Conservation (phyloP, 345 rosid species). For the Acer yangbiense region DNA sequence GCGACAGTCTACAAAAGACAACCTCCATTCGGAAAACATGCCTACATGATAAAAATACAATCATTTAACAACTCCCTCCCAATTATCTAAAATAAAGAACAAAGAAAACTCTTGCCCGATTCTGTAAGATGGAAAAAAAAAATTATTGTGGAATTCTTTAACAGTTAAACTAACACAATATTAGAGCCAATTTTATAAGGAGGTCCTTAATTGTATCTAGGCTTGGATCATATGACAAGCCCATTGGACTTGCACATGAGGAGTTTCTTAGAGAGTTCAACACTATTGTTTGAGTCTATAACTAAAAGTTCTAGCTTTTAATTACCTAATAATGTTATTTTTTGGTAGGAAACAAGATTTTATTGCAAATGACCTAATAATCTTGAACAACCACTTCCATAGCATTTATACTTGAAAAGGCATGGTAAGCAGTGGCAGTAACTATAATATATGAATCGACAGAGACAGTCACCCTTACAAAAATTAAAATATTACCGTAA, state of each 20-base stretch:
- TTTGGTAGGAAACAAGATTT: too few relatives aligned
- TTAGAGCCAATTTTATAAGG: not conserved
- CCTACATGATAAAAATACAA: not conserved
- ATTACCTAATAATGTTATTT: too few relatives aligned
- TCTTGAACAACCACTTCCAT: not conserved
- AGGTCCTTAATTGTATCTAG: not conserved
- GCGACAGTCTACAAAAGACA: not conserved
- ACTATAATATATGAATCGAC: not conserved
- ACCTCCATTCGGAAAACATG: not conserved
- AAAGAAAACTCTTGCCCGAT: not conserved
- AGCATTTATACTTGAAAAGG: not conserved
- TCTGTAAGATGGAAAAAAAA: too few relatives aligned
- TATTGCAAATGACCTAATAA: too few relatives aligned
- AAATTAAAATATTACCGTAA: slow-evolving; percentile 66
- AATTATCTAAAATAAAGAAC: not conserved
- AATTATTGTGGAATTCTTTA: not conserved
- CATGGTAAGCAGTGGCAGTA: not conserved
- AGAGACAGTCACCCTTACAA: slow-evolving; percentile 12
- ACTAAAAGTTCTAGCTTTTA: not conserved
- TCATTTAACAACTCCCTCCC: not conserved
- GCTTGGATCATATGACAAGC: not conserved
- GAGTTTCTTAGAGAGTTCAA: not conserved
- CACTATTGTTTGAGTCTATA: not conserved
- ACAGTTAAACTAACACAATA: not conserved
- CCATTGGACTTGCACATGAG: not conserved